Conservation (phyloP, 1,139 yeast genomes). For the Taiozyma sp. region DNA sequence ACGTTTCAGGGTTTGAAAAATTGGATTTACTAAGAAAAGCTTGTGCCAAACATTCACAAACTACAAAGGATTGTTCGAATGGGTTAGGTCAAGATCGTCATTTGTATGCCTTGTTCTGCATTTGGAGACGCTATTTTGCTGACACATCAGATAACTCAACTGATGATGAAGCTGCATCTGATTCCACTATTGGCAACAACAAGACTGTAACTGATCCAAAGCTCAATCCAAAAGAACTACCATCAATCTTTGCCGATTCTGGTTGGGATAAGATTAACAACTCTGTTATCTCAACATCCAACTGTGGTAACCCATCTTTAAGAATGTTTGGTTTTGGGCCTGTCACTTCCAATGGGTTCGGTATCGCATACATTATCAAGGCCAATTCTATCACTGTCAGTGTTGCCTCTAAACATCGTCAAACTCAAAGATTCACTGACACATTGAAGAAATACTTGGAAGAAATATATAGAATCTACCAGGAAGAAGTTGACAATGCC, state of each 20-base stretch:
- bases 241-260: constrained; percentile 69
- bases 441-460: constrained; percentile 65
- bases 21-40: constrained; percentile 60
- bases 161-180: constrained; percentile 25
- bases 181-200: constrained; percentile 28
- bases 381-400: constrained; percentile 82
- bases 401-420: constrained; percentile 87
- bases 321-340: constrained; percentile 93
- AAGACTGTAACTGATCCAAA: constrained; percentile 10
- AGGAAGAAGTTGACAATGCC: constrained; percentile 29
- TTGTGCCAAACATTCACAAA: constrained; percentile 62
- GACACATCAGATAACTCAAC: constrained; percentile 28
- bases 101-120: constrained; percentile 79
- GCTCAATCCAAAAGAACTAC: constrained; percentile 34
- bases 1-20: constrained; percentile 54
- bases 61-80: constrained; percentile 62
- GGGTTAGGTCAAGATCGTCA: constrained; percentile 93
- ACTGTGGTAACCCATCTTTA: constrained; percentile 84
- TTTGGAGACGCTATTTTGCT: constrained; percentile 74
- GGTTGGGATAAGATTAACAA: constrained; percentile 72
- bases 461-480: constrained; percentile 56
- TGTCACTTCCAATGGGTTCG: constrained; percentile 85
- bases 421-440: constrained; percentile 76
- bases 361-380: constrained; percentile 86
- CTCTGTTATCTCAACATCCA: constrained; percentile 59